phyloP scores from a whole-genome alignment of 108 stramenopile genomes.

The Ochromonas danica region DNA sequence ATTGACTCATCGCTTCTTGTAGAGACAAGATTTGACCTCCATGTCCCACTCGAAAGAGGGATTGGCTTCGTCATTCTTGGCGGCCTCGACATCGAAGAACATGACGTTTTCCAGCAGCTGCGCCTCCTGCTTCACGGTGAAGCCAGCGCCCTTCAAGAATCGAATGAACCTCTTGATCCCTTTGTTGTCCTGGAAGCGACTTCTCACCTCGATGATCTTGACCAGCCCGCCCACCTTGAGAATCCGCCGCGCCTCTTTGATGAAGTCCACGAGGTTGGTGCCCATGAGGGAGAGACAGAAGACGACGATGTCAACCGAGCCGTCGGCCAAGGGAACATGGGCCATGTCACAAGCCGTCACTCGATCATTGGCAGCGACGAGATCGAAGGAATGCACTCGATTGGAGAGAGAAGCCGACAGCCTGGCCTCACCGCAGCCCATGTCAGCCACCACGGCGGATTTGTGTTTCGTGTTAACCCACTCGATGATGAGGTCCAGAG shows the following conservation, averaged over 20 bases:
- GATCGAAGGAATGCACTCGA: conserved; percentile 89
- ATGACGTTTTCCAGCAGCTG: background rate
- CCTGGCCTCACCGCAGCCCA: conserved; percentile 97
- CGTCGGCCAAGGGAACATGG: conserved; percentile 76
- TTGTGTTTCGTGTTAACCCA: conserved; percentile 51
- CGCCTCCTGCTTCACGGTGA: background rate
- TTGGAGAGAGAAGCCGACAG: conserved; percentile 64
- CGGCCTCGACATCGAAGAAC: background rate
- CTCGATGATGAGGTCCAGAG: conserved; percentile 83
- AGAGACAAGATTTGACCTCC: background rate
- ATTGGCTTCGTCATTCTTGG: background rate
- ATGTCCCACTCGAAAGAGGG: background rate
- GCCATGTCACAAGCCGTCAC: conserved; percentile 96
- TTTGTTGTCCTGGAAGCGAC: conserved; percentile 72
- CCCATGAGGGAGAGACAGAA: conserved; percentile 96
- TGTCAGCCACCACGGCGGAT: conserved; percentile 69
- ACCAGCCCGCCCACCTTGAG: conserved; percentile 72
- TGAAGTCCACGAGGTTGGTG: conserved; percentile 66
- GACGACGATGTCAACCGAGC: conserved; percentile 82
- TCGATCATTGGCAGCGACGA: conserved; percentile 72
- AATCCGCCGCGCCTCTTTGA: conserved; percentile 86
- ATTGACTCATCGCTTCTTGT: no score
- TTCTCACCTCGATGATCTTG: conserved; percentile 90
- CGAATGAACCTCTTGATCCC: background rate
- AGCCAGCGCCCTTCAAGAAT: conserved; percentile 11